phyloP scores from a whole-genome alignment of 441 rosid genomes.

The Adansonia madagascariensis region DNA sequence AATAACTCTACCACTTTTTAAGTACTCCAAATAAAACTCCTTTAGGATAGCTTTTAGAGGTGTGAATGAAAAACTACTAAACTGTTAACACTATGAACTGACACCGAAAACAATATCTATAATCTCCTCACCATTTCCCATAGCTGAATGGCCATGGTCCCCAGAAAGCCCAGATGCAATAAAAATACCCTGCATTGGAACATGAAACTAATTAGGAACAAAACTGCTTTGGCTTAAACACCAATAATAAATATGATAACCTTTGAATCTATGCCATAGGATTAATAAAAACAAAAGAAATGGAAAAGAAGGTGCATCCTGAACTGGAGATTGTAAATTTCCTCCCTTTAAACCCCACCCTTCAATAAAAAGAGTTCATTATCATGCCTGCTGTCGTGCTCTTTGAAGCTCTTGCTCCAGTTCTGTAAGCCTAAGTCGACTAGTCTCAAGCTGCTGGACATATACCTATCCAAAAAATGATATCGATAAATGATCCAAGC shows the following conservation, averaged over 20 bases:
- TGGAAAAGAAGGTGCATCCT: neutral
- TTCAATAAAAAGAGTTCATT: neutral
- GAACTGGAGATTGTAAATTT: conserved; percentile 18
- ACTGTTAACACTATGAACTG: neutral
- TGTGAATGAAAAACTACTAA: neutral
- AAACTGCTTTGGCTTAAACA: conserved; percentile 5
- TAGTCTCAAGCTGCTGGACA: conserved; percentile 87
- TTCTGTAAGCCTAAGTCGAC: conserved; percentile 69
- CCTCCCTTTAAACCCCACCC: neutral
- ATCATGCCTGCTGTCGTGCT: conserved; percentile 70
- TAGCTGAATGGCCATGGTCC: conserved; percentile 46
- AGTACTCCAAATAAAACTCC: neutral
- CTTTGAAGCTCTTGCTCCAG: conserved; percentile 86
- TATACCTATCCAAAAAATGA: conserved; percentile 71
- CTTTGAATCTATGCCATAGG: neutral
- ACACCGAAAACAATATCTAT: neutral
- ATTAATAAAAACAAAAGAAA: neutral
- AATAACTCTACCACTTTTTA: conserved; percentile 11
- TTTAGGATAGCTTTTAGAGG: neutral
- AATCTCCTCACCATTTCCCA: conserved; percentile 61
- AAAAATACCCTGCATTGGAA: conserved; percentile 55
- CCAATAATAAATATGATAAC: neutral
- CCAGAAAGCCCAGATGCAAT: conserved; percentile 50
- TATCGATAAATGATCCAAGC: conserved; percentile 49
- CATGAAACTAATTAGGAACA: neutral